Evolutionary conservation across 2,329 filamentous ascomycete genomes (phyloP).

Genomic region (Albifimbria verrucaria): DNA sequence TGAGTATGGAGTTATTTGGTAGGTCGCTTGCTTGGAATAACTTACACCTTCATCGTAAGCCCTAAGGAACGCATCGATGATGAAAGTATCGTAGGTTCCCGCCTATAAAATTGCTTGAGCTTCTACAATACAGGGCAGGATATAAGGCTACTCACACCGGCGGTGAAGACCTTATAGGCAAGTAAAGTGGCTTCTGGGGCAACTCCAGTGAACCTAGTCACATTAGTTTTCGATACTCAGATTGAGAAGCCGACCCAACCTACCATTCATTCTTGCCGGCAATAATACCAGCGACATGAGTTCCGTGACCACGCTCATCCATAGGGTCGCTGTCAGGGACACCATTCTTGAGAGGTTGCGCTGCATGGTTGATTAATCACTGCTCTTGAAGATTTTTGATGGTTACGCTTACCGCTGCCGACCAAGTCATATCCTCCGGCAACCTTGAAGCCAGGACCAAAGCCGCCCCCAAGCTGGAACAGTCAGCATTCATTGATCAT

Average conservation of each 20-base stretch:
- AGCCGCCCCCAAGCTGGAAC: slow-evolving; percentile 17
- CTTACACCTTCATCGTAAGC: slow-evolving; percentile 26
- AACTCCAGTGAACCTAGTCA: slow-evolving; percentile 15
- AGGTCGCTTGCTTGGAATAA: too few species aligned
- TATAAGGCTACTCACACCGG: background rate
- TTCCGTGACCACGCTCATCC: slow-evolving; percentile 23
- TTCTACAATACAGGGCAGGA: too few species aligned
- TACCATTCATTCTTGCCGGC: slow-evolving; percentile 16
- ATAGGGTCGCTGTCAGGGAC: slow-evolving; percentile 21
- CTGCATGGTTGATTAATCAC: background rate
- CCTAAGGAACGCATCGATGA: slow-evolving; percentile 31
- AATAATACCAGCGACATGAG: slow-evolving; percentile 27
- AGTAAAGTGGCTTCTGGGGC: slow-evolving; percentile 22
- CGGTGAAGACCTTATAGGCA: slow-evolving; percentile 24
- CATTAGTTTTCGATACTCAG: background rate
- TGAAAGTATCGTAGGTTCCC: slow-evolving; percentile 4
- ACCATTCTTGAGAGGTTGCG: background rate
- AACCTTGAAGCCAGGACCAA: slow-evolving; percentile 18
- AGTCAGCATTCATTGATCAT: background rate
- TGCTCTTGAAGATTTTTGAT: background rate
- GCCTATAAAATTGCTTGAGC: slow-evolving; percentile 3
- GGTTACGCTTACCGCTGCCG: slow-evolving; percentile 6
- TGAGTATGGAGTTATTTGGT: too few species aligned
- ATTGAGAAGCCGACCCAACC: background rate
- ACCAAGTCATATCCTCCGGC: slow-evolving; percentile 20